Conservation (phyloP, 176 grass and related monocot species). For the Elaeis guineensis region DNA sequence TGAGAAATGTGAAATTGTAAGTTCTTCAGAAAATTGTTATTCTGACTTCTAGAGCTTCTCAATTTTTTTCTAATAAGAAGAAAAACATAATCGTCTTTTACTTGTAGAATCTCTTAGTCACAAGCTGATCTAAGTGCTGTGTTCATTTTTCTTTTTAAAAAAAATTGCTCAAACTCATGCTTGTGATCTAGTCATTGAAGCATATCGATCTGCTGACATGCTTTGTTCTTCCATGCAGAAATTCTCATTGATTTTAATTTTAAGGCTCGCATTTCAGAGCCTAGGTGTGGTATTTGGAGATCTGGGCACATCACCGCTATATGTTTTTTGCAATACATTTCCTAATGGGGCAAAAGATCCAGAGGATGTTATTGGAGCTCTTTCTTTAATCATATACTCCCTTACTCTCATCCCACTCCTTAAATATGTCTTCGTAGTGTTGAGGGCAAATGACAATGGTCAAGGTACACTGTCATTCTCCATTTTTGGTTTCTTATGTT, state of each 20-base stretch:
- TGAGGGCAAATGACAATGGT: slow-evolving; percentile 76
- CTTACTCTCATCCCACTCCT: slow-evolving; percentile 72
- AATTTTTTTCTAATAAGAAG: no score
- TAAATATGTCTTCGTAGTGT: slow-evolving; percentile 81
- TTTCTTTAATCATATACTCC: slow-evolving; percentile 83
- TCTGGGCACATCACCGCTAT: slow-evolving; percentile 76
- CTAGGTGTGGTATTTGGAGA: slow-evolving; percentile 80
- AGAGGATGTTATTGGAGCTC: slow-evolving; percentile 77
- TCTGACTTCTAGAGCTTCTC: no score
- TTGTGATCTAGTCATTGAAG: neutral
- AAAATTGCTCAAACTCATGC: no score
- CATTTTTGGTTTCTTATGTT: neutral
- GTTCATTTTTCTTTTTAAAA: no score
- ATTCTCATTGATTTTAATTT: neutral
- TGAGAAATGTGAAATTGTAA: no score
- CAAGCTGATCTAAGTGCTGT: no score
- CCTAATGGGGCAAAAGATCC: slow-evolving; percentile 43
- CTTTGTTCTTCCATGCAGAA: slow-evolving; percentile 6
- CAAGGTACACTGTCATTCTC: slow-evolving; percentile 45
- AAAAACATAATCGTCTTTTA: no score
- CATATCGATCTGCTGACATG: neutral
- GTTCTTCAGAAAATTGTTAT: no score
- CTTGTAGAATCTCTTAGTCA: no score
- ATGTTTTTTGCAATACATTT: slow-evolving; percentile 84
- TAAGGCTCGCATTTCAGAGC: slow-evolving; percentile 59